These are phyloP conservation scores for Zygosaccharomyces bisporus DNA, from an alignment of 805 yeast genomes.

Conservation along the genomic window DNA sequence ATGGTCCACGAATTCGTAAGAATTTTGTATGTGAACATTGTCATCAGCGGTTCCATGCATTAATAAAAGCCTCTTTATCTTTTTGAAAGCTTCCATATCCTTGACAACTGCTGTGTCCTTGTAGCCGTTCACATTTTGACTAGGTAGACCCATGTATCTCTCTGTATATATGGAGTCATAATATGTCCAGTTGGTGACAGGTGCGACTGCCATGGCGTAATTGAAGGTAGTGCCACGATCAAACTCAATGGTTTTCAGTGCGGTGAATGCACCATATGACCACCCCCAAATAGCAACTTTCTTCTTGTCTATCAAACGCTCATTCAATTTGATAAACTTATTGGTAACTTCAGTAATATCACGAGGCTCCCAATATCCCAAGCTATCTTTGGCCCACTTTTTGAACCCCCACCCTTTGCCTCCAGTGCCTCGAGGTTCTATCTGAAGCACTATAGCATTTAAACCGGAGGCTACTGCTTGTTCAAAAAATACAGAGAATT, in stretches of 20 bases:
- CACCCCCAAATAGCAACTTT: conserved; percentile 80
- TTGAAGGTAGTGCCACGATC: conserved; percentile 62
- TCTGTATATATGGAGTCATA: conserved; percentile 95
- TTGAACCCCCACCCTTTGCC: conserved; percentile 67
- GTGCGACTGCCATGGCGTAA: conserved; percentile 87
- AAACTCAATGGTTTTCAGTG: conserved; percentile 67
- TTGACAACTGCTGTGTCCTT: conserved; percentile 42
- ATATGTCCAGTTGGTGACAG: conserved; percentile 90
- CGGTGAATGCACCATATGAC: conserved; percentile 81
- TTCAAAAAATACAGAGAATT: conserved; percentile 51
- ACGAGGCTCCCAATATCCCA: conserved; percentile 76
- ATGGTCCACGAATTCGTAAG: conserved; percentile 56
- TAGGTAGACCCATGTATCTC: conserved; percentile 64
- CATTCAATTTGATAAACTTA: conserved; percentile 43
- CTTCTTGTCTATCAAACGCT: conserved; percentile 45
- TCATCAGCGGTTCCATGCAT: conserved; percentile 85
- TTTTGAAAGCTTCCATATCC: conserved; percentile 42
- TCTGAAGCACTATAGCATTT: conserved; percentile 57
- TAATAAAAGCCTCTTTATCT: conserved; percentile 55
- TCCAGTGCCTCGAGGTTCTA: conserved; percentile 85
- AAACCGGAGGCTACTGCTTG: conserved; percentile 54
- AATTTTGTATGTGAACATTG: conserved; percentile 75
- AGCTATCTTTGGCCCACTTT: conserved; percentile 50
- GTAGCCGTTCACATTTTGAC: conserved; percentile 48
- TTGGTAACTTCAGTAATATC: conserved; percentile 55